Conservation (phyloP, 2,329 filamentous ascomycete genomes). For the Didymellaceae sp. region DNA sequence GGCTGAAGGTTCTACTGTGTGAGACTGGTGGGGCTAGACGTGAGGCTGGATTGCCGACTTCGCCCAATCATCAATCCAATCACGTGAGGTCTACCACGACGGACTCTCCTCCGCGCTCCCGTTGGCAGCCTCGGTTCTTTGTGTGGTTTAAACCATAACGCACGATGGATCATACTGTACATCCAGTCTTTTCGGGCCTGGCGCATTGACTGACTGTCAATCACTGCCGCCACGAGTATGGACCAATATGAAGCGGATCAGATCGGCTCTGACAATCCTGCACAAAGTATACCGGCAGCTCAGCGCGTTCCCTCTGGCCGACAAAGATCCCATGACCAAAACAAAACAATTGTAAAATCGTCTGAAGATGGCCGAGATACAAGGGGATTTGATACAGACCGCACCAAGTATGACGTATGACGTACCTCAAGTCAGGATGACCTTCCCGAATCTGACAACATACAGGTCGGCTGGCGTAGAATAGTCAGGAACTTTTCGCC, state of each 20-base stretch:
- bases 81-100: constrained; percentile 10
- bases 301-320: constrained; percentile 23
- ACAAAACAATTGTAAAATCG: constrained; percentile 5
- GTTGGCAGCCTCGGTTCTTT: background rate
- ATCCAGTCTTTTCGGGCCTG: too few relatives aligned
- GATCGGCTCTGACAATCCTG: constrained; percentile 38
- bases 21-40: constrained; percentile 17
- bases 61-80: constrained; percentile 8
- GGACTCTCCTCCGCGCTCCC: constrained; percentile 3
- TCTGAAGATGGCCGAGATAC: background rate
- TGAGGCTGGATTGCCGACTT: constrained; percentile 16
- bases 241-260: constrained; percentile 38
- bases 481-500: constrained; percentile 48
- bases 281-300: constrained; percentile 32
- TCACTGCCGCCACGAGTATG: constrained; percentile 23
- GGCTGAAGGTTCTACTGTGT: constrained; percentile 15
- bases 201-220: background rate
- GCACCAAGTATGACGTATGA: constrained; percentile 39
- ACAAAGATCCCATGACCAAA: constrained; percentile 20
- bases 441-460: background rate
- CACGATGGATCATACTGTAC: too few relatives aligned
- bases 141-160: background rate
- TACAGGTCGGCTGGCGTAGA: constrained; percentile 43
- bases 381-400: background rate
- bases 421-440: too few relatives aligned